Percentiles rank a stretch among this genome's conserved stretches.
These are phyloP conservation scores for Linderniella brevidens DNA, from an alignment of 257 asterid genomes.

Conservation along the genomic window DNA sequence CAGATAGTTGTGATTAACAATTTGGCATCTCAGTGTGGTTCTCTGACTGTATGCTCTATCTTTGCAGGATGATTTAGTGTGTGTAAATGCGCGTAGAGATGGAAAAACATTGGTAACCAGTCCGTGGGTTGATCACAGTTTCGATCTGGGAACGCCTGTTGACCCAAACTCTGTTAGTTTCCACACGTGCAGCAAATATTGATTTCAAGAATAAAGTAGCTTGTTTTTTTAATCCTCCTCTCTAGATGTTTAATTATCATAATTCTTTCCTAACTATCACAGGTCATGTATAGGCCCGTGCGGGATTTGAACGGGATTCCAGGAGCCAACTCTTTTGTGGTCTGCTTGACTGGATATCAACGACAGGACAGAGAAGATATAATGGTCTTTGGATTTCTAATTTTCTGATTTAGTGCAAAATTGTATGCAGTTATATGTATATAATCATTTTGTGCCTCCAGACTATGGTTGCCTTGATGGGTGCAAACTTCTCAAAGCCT, in stretches of 20 bases:
- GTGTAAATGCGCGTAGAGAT: conserved; percentile 59
- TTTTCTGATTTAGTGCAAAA: too few relatives aligned
- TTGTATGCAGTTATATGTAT: background rate
- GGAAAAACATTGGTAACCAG: conserved; percentile 55
- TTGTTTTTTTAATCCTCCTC: background rate
- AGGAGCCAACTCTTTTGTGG: conserved; percentile 49
- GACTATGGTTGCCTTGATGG: conserved; percentile 89
- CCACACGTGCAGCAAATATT: background rate
- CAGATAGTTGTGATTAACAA: background rate
- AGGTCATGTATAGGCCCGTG: conserved; percentile 65
- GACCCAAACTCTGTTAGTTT: conserved; percentile 45
- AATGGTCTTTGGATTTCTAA: conserved; percentile 36
- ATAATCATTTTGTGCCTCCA: conserved; percentile 11
- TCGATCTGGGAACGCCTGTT: conserved; percentile 38
- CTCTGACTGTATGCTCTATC: conserved; percentile 2
- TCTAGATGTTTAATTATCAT: background rate
- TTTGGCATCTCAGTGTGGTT: background rate
- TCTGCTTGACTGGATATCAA: conserved; percentile 87
- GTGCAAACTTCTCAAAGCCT: conserved; percentile 80
- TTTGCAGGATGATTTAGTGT: conserved; percentile 66
- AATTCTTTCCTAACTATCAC: conserved; percentile 11
- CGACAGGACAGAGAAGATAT: conserved; percentile 66
- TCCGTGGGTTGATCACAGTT: conserved; percentile 80
- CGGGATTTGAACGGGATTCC: conserved; percentile 70
- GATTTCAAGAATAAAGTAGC: background rate